Conservation (phyloP, 306 rosid species). For the Lotus japonicus region DNA sequence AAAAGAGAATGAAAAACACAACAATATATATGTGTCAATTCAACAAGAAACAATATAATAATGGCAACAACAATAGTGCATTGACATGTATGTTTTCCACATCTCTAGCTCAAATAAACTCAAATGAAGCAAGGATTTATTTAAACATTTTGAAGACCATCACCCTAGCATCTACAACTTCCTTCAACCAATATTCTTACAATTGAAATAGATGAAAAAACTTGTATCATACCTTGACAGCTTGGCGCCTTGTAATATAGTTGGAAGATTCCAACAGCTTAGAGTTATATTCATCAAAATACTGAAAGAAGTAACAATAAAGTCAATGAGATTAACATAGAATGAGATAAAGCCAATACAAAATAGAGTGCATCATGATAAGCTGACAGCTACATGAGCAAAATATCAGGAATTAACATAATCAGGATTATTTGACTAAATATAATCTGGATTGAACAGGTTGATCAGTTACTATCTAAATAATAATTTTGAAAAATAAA, state of each 20-base stretch:
- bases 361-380: constrained; percentile 1
- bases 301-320: constrained; percentile 39
- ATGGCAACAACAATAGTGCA: not conserved
- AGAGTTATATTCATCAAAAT: constrained; percentile 75
- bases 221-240: constrained; percentile 63
- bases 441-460: too few species aligned
- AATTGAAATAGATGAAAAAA: constrained; percentile 1
- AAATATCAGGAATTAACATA: not conserved
- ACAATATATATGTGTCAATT: constrained; percentile 3
- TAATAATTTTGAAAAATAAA: too few species aligned
- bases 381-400: not conserved
- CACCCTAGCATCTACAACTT: constrained; percentile 4
- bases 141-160: constrained; percentile 4
- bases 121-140: not conserved
- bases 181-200: not conserved
- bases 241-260: constrained; percentile 92
- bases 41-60: not conserved
- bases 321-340: constrained; percentile 2
- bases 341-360: not conserved
- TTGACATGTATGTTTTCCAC: not conserved
- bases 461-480: too few species aligned
- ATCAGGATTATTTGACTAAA: too few species aligned
- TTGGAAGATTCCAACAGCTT: constrained; percentile 82
- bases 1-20: constrained; percentile 25
- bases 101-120: not conserved